Base-by-base conservation (phyloP, 371 early-diverging fungal species). In the Coemansia sp. region DNA sequence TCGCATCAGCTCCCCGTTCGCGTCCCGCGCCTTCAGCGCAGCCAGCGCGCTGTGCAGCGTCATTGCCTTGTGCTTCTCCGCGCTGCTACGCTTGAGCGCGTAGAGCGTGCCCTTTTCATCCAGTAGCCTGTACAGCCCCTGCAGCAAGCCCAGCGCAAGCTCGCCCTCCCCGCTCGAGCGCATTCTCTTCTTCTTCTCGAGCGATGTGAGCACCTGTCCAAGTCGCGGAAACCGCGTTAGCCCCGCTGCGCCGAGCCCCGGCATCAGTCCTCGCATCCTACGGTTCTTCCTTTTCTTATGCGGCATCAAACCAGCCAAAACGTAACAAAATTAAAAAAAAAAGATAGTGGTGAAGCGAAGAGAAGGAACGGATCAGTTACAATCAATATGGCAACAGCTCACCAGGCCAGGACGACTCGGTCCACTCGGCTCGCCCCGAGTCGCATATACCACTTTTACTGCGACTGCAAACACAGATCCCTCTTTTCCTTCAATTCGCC, bases 141-240 rank as follows among this genome's bases (percentile, higher is more conserved):
- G 6, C 10, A 55, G n/a, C 20, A 56, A 38, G 14, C 41, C 20
- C 8, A 53, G 32, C 16, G 36, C 53, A 34, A n/a, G 26, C 41
- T 47, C 42, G 39, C 51, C 38, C 16, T 41, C 26, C 8, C 4
- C 8, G 45, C 10, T 38, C n/a, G 32, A 1, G 11, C 13, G 0
- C 5, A n/a, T 10, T 10, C 9, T 14, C 26, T 16, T 40, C 52
- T 62, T 67, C 4, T 34, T 56, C 34, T 35, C 40, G 7, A 56
- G 26, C 4, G 34, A 20, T 9, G 55, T 67, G 31, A 55, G 35
- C 13, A 62, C 55, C 4, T 32, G 3, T 16, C 16, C 32, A 4
- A 56, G 36, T 6, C 31, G 36, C 7, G 67, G 67, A 56, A 67
- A 67, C 38, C 67, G 67, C 40, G 43, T 67, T 26, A 56, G 36